Base-by-base conservation (phyloP, 257 asterid genomes). In the Leonotis leonurus region DNA sequence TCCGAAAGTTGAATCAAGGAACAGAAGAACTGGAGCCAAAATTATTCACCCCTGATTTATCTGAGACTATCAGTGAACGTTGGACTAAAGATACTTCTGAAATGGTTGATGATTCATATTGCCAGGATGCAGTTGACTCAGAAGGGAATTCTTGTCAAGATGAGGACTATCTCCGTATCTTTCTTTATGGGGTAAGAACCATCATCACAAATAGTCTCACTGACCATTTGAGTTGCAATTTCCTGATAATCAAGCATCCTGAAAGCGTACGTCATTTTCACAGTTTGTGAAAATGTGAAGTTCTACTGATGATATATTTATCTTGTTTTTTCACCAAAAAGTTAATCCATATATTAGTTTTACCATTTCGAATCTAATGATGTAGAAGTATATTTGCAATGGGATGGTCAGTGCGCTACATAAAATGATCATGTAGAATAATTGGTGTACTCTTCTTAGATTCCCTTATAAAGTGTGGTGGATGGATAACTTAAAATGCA, bases 131-230 rank as follows among this genome's bases (percentile, higher is more conserved):
- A 37, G 29, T 56, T 56, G 67, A 52, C 62, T 56, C 88, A 25
- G 71, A 72, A 30, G 89, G 72, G 68, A 52, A 64, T 54, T 75
- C 56, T n/a, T 39, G 41, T 56, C 57, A 76, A 69, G 82, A 79
- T 14, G 86, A 77, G 74, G 76, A 69, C 40, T 67, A 74, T 69
- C 83, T 86, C 67, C 56, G 74, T 46, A 43, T 92, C 68, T 92
- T 92, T 77, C 95, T 89, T 20, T 89, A 89, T 70, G 99, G 99
- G 95, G 96, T 91, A 83, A 81, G 95, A 69, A 60, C 54, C 67
- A 18, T 62, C 56, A 55, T 12, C 45, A 17, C 9, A 13, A 35
- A 46, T 46, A 49, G 8, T 6, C 8, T 46, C 21, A 21, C 45
- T 35, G 1, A 27, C 60, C 53, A 33, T 26, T 72, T 13, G 45